Percentiles rank a stretch among this genome's conserved stretches.
These are phyloP conservation scores for Exobasidium rhododendri DNA, from an alignment of 1,284 basidiomycete species.

Conservation along the genomic window DNA sequence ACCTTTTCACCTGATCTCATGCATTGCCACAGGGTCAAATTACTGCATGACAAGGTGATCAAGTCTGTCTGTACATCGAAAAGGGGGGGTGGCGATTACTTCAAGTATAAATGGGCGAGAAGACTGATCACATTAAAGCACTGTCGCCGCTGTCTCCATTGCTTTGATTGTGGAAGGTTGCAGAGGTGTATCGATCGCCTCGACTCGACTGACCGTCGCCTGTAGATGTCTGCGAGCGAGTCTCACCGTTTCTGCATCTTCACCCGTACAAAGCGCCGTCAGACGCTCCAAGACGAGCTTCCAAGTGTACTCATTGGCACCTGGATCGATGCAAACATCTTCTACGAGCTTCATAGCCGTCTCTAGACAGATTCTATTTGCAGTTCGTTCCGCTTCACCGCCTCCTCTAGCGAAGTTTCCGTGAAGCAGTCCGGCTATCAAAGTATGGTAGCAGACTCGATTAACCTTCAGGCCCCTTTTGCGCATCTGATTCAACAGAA, in stretches of 20 bases:
- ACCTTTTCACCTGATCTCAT: too few relatives aligned
- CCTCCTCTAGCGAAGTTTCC: neutral
- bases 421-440: neutral
- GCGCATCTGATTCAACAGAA: constrained; percentile 34
- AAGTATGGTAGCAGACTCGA: neutral
- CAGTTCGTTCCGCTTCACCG: neutral
- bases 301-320: neutral
- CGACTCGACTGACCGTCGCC: neutral
- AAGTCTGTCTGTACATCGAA: too few relatives aligned
- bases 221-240: neutral
- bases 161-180: too few relatives aligned
- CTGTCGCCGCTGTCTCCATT: too few relatives aligned
- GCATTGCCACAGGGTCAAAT: too few relatives aligned
- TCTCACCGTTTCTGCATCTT: neutral
- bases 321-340: neutral
- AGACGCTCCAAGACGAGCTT: neutral
- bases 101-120: too few relatives aligned
- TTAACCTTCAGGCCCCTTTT: constrained; percentile 14
- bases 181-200: neutral
- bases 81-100: too few relatives aligned
- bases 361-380: neutral
- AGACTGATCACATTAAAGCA: too few relatives aligned
- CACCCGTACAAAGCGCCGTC: neutral
- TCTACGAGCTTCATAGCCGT: neutral
- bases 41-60: too few relatives aligned